Evolutionary conservation across 202 grass and related monocot species (phyloP).

Genomic region (Elaeis oleifera): DNA sequence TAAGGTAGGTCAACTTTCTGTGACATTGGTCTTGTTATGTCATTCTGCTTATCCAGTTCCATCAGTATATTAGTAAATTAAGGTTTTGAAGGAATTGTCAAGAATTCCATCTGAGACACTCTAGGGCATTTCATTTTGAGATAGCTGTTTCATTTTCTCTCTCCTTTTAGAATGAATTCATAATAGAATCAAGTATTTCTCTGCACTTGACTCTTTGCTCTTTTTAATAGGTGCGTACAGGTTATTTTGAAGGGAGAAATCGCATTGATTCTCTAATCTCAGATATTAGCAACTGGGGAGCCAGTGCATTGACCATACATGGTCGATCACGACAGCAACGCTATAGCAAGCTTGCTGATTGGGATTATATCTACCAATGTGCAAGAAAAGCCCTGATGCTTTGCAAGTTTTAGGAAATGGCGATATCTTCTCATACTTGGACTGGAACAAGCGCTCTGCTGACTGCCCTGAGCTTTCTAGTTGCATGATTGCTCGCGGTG

Average conservation of each 20-base stretch:
- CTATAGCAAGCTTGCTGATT: slow-evolving; percentile 90
- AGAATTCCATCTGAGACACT: no score
- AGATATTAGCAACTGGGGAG: slow-evolving; percentile 73
- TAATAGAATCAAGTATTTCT: no score
- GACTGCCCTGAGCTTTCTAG: slow-evolving; percentile 49
- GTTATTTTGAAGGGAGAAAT: slow-evolving; percentile 90
- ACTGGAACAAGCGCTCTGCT: slow-evolving; percentile 60
- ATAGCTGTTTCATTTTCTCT: no score
- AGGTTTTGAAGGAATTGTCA: no score
- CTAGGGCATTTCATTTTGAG: not conserved
- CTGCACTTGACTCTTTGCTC: slow-evolving; percentile 3
- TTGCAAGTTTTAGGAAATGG: slow-evolving; percentile 92
- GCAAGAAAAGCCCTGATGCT: slow-evolving; percentile 54
- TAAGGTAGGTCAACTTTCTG: slow-evolving; percentile 41
- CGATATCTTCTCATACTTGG: slow-evolving; percentile 80
- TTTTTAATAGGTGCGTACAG: slow-evolving; percentile 68
- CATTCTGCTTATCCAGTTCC: slow-evolving; percentile 6
- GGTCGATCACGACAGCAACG: slow-evolving; percentile 88
- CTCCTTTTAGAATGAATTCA: no score
- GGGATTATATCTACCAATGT: slow-evolving; percentile 92
- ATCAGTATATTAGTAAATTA: no score
- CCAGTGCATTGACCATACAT: slow-evolving; percentile 79
- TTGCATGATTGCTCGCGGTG: slow-evolving; percentile 88
- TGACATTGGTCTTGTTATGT: not conserved
- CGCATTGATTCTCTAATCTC: slow-evolving; percentile 80